Percentiles rank a stretch among this genome's conserved stretches.
Conservation (phyloP, 2,329 filamentous ascomycete species). For the Lecanicillium sp. region DNA sequence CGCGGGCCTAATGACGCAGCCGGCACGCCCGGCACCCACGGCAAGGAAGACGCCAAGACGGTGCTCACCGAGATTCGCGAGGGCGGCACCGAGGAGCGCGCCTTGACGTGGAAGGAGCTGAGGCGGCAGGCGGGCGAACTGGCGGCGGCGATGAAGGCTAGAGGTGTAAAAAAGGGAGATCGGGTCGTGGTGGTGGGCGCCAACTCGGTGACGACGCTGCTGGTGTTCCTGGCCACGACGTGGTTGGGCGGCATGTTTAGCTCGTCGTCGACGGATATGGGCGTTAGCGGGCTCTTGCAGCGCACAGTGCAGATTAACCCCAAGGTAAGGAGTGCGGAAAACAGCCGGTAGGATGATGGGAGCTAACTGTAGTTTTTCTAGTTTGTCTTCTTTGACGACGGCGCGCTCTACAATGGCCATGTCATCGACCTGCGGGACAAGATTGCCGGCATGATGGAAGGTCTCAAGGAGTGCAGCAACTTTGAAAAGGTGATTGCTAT, state of each 20-base stretch:
- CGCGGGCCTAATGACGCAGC: conserved; percentile 30
- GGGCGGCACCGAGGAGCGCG: conserved; percentile 45
- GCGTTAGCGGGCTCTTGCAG: conserved; percentile 68
- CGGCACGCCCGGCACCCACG: conserved; percentile 38
- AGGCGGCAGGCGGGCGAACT: conserved; percentile 50
- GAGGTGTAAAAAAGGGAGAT: conserved; percentile 64
- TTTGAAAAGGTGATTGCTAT: conserved; percentile 60
- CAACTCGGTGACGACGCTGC: conserved; percentile 67
- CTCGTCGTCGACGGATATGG: conserved; percentile 76
- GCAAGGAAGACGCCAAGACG: conserved; percentile 65
- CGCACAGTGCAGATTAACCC: conserved; percentile 68
- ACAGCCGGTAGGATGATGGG: neutral
- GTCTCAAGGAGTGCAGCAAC: conserved; percentile 51
- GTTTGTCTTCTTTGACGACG: conserved; percentile 80
- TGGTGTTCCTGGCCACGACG: conserved; percentile 61
- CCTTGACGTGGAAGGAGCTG: conserved; percentile 62
- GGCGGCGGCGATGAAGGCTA: conserved; percentile 57
- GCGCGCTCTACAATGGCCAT: conserved; percentile 72
- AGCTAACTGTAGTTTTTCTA: conserved; percentile 16
- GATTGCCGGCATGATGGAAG: conserved; percentile 61
- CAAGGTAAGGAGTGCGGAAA: conserved; percentile 33
- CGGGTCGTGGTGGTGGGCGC: conserved; percentile 67
- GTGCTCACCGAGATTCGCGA: conserved; percentile 69
- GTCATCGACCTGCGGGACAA: conserved; percentile 63
- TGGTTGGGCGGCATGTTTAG: conserved; percentile 71